Evolutionary conservation across 129 eudicot genomes (phyloP).

Genomic region (carrot (Daucus carota)): DH1_v3.0 NC_030382.2:51795001-51795500

Average conservation of each 20-base stretch:
- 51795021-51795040: conserved; percentile 74
- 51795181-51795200: conserved; percentile 38
- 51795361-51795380: not conserved
- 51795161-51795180: conserved; percentile 70
- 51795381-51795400: not conserved
- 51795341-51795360: conserved; percentile 10
- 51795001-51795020: conserved; percentile 62
- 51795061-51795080: conserved; percentile 62
- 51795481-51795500: conserved; percentile 66
- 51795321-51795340: conserved; percentile 37
- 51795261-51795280: conserved; percentile 40
- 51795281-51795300: conserved; percentile 58
- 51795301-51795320: conserved; percentile 56
- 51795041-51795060: conserved; percentile 81
- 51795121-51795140: conserved; percentile 73
- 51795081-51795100: conserved; percentile 49
- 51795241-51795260: conserved; percentile 51
- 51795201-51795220: conserved; percentile 20
- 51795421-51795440: conserved; percentile 33
- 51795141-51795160: conserved; percentile 60
- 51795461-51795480: conserved; percentile 55
- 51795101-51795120: conserved; percentile 51
- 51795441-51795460: conserved; percentile 54
- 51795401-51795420: not conserved
- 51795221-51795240: conserved; percentile 16